Conservation (phyloP, 2,329 filamentous ascomycete genomes). For the Dactylonectria macrodidyma region DNA sequence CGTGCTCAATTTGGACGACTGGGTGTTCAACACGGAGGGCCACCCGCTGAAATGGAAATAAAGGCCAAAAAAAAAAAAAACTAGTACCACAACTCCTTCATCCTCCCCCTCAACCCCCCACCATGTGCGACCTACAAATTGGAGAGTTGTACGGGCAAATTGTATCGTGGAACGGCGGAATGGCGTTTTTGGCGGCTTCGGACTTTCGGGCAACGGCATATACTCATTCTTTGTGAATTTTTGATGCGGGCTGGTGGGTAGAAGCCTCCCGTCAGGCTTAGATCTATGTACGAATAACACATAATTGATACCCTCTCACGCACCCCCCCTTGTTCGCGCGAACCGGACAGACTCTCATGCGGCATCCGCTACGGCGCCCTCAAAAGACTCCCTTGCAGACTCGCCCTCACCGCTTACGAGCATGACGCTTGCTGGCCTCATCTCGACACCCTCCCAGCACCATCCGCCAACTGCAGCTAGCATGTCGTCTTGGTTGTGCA, state of each 20-base stretch:
- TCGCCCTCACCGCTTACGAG: background rate
- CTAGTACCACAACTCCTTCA: too few relatives aligned
- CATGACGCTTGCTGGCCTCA: background rate
- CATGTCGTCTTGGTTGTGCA: slow-evolving; percentile 14
- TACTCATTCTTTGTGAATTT: background rate
- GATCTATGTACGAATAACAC: slow-evolving; percentile 2
- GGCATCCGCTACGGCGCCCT: slow-evolving; percentile 13
- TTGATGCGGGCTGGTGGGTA: background rate
- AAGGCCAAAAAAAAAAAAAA: background rate
- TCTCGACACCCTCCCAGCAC: slow-evolving; percentile 1
- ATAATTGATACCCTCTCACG: slow-evolving; percentile 25
- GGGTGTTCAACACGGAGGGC: slow-evolving; percentile 72
- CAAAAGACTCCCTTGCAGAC: background rate
- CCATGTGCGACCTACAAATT: slow-evolving; percentile 13
- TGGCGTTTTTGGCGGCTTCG: slow-evolving; percentile 10
- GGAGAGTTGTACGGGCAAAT: background rate
- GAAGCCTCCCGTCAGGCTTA: slow-evolving; percentile 5
- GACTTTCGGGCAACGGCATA: background rate
- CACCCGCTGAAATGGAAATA: slow-evolving; percentile 58
- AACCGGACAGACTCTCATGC: background rate
- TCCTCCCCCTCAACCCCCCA: background rate
- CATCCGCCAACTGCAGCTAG: slow-evolving; percentile 14
- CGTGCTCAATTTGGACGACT: slow-evolving; percentile 77
- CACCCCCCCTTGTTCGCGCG: background rate
- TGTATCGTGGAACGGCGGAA: background rate